phyloP scores from a whole-genome alignment of 2,329 filamentous ascomycete genomes.

The Cladosporium halotolerans region DNA sequence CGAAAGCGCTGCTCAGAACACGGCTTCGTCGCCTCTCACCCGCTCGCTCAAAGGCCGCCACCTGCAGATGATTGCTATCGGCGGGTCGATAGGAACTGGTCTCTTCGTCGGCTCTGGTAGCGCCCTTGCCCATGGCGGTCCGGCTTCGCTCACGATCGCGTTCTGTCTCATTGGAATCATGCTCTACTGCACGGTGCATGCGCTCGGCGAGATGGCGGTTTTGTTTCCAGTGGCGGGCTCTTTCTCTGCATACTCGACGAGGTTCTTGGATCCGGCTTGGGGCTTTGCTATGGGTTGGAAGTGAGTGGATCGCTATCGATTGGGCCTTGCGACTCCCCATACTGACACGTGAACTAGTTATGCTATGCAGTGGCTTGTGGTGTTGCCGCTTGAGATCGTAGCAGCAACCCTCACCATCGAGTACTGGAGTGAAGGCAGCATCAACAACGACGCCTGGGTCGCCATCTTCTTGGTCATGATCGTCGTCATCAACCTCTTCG shows the following conservation, averaged over 20 bases:
- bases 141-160: conserved; percentile 29
- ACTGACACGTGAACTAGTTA: conserved; percentile 21
- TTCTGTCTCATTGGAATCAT: conserved; percentile 29
- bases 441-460: conserved; percentile 29
- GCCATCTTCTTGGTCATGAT: conserved; percentile 29
- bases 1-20: conserved; percentile 55
- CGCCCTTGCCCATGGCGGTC: conserved; percentile 28
- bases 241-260: conserved; percentile 30
- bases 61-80: conserved; percentile 96
- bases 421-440: conserved; percentile 26
- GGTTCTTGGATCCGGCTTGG: conserved; percentile 32
- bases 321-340: not conserved
- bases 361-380: conserved; percentile 30
- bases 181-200: conserved; percentile 30
- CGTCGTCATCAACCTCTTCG: conserved; percentile 28
- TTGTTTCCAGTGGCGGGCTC: conserved; percentile 32
- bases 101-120: conserved; percentile 31
- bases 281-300: conserved; percentile 34
- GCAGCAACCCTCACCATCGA: conserved; percentile 28
- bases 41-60: conserved; percentile 71
- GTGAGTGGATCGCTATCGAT: conserved; percentile 11
- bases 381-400: conserved; percentile 30
- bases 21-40: conserved; percentile 67
- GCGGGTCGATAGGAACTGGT: conserved; percentile 62
- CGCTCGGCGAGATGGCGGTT: conserved; percentile 31